Evolutionary conservation across 306 rosid species (phyloP).

Genomic region (Quercus wislizeni): DNA sequence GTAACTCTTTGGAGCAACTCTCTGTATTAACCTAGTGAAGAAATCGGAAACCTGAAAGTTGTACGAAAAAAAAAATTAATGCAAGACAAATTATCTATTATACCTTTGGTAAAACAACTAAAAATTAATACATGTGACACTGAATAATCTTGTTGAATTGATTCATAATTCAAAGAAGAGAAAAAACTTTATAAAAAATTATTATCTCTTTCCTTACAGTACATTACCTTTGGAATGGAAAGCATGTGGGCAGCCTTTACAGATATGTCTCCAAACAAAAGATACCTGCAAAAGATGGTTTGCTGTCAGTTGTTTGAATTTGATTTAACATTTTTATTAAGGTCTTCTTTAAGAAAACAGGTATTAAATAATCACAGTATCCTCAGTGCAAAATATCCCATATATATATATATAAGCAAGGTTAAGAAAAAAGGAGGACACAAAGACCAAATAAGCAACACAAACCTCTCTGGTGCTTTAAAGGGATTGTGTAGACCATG

Average conservation of each 20-base stretch:
- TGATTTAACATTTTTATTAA: neutral
- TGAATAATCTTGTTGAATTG: neutral
- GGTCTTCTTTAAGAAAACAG: neutral
- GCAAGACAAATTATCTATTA: neutral
- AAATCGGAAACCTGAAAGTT: slow-evolving; percentile 73
- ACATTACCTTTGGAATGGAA: slow-evolving; percentile 74
- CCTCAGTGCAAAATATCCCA: neutral
- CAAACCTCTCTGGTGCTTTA: slow-evolving; percentile 93
- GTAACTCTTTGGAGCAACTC: slow-evolving; percentile 98
- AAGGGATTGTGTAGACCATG: slow-evolving; percentile 97
- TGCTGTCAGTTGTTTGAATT: neutral
- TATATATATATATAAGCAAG: neutral
- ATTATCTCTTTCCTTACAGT: slow-evolving; percentile 4
- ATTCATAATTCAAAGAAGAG: neutral
- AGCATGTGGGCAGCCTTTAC: slow-evolving; percentile 88
- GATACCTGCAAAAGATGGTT: slow-evolving; percentile 58
- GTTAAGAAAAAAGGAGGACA: neutral
- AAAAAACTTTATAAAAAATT: neutral
- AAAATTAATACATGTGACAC: neutral
- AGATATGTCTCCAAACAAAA: slow-evolving; percentile 77
- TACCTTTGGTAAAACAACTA: neutral
- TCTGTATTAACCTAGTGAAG: slow-evolving; percentile 85
- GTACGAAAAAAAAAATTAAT: neutral
- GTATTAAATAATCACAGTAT: neutral
- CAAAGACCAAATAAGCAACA: neutral